Conservation (phyloP, 2,329 filamentous ascomycete genomes). For the Arthrobotrys megalospora region DNA sequence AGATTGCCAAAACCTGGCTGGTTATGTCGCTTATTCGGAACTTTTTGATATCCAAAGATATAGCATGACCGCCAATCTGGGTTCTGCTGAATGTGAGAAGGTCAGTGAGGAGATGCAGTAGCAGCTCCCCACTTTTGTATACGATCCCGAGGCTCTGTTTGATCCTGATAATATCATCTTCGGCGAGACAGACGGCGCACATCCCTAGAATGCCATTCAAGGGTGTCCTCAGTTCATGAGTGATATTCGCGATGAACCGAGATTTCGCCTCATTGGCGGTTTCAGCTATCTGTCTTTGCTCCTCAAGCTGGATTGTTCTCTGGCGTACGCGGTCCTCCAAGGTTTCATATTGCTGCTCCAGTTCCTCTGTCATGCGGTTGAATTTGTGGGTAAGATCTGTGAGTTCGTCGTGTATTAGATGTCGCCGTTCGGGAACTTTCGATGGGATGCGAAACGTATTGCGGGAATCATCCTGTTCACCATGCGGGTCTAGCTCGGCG, state of each 20-base stretch:
- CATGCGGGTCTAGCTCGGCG: neutral
- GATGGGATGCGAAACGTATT: conserved; percentile 85
- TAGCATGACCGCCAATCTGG: conserved; percentile 79
- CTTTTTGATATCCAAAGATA: conserved; percentile 85
- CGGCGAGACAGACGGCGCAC: conserved; percentile 92
- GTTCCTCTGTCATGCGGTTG: conserved; percentile 93
- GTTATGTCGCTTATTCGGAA: conserved; percentile 86
- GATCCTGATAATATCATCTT: conserved; percentile 83
- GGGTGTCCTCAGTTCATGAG: conserved; percentile 89
- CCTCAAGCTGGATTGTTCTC: conserved; percentile 85
- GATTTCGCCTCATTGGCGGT: conserved; percentile 97
- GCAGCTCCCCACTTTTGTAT: conserved; percentile 87
- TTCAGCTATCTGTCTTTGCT: conserved; percentile 74
- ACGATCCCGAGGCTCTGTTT: conserved; percentile 88
- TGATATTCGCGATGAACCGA: conserved; percentile 97
- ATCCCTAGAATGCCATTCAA: conserved; percentile 96
- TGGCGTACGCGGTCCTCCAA: conserved; percentile 88
- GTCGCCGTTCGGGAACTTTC: conserved; percentile 82
- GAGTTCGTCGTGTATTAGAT: conserved; percentile 84
- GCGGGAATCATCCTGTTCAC: conserved; percentile 65
- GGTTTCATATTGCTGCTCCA: conserved; percentile 86
- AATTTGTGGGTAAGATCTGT: conserved; percentile 82
- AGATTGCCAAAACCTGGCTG: conserved; percentile 86
- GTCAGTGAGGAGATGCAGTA: conserved; percentile 89
- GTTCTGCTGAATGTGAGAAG: conserved; percentile 94